Evolutionary conservation across 2,329 filamentous ascomycete species (phyloP).

Genomic region (Pseudogymnoascus sp.): DNA sequence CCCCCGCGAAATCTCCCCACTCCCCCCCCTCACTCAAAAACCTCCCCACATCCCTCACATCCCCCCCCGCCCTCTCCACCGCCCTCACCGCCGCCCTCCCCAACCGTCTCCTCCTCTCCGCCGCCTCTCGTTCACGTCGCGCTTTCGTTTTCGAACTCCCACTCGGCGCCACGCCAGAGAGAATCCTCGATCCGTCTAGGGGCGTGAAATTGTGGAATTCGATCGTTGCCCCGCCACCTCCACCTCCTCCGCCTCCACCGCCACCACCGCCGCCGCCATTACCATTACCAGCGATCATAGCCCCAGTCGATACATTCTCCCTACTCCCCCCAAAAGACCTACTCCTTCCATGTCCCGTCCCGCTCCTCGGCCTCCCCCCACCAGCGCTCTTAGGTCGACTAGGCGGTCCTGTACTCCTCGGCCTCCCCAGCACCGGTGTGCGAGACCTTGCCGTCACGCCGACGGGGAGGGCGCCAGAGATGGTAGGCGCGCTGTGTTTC

Average conservation of each 20-base stretch:
- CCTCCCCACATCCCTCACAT: constrained; percentile 41
- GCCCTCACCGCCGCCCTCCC: constrained; percentile 61
- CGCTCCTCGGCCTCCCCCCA: constrained; percentile 11
- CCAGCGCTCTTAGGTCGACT: constrained; percentile 13
- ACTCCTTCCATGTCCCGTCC: neutral
- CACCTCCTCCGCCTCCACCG: constrained; percentile 24
- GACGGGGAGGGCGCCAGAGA: neutral
- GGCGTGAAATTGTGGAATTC: constrained; percentile 89
- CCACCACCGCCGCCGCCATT: constrained; percentile 33
- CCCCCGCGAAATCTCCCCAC: too few species aligned
- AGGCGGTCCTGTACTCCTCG: neutral
- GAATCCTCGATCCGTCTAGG: constrained; percentile 64
- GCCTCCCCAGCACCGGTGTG: neutral
- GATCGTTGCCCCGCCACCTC: constrained; percentile 27
- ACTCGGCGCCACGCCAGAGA: constrained; percentile 84
- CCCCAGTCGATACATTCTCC: neutral
- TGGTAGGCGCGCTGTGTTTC: neutral
- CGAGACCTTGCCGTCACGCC: neutral
- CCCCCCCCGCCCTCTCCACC: constrained; percentile 62
- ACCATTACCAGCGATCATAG: neutral
- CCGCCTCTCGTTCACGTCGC: constrained; percentile 78
- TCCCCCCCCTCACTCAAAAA: neutral
- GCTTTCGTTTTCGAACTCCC: constrained; percentile 92
- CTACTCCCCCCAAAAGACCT: neutral
- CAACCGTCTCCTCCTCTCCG: constrained; percentile 62